Base-by-base conservation (phyloP, 768 basidiomycete genomes). In the Wakefieldia striispora region DNA sequence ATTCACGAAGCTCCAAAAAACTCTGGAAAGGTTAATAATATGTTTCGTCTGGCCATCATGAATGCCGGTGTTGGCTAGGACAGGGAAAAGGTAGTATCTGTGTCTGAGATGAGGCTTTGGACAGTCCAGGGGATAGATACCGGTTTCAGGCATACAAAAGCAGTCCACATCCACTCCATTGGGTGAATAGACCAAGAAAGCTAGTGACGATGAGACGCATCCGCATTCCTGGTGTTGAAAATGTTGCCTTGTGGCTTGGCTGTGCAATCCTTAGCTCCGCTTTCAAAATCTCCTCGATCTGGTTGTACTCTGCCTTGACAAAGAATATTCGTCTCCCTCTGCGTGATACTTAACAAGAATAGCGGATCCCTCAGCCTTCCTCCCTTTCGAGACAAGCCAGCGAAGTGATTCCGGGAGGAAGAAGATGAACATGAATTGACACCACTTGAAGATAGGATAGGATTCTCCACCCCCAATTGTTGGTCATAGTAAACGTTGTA, bases 401-500 rank as follows among this genome's bases (percentile, higher is more conserved):
- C 80, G 74, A 11, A 82, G 82, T 5, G 80, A 81, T 57, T 85
- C 82, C 6, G 82, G 81, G 20, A 83, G 68, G 61, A 80, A 78
- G 58, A 65, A 75, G 43, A 83, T 69, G 63, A 83, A 84, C 24
- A 63, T 9, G 72, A 33, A 51, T 76, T 77, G 84, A 83, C 0
- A 74, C 59, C 31, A 77, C 56, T 62, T 85, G 84, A 5, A 84
- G 71, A 27, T 31, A 19, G 43, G 50, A 51, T 21, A 45, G 40
- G 1, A 47, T 51, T 34, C 50, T 38, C 50, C 50, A 51, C 12
- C 27, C 50, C 45, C 45, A 47, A 5, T 47, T 40, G 40, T 57
- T 76, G 1, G 57, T 42, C 72, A 86, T 81, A 10, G 68, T 53
- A 70, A 86, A 87, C 0, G 86, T 86, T 6, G 81, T 81, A 24